Percentiles rank a stretch among this genome's conserved stretches.
These are phyloP conservation scores for Eucalyptus pauciflora DNA, from an alignment of 345 rosid species.

Conservation along the genomic window DNA sequence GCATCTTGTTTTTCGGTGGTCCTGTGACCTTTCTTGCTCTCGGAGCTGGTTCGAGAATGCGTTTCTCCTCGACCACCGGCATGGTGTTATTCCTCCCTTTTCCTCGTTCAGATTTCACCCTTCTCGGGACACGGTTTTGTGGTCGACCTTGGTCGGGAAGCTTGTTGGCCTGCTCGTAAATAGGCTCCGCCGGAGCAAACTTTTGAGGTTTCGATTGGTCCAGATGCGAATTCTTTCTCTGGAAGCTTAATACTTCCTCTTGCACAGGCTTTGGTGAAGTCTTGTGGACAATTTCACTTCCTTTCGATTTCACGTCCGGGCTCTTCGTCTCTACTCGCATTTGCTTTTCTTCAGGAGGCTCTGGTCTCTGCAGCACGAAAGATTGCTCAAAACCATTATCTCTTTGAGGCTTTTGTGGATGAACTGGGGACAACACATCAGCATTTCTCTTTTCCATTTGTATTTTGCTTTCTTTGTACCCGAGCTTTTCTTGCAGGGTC, in stretches of 20 bases:
- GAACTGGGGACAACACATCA: slow-evolving; percentile 7
- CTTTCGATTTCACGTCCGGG: slow-evolving; percentile 17
- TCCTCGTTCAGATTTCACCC: slow-evolving; percentile 1
- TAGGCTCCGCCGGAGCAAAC: slow-evolving; percentile 13
- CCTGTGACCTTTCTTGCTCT: slow-evolving; percentile 12
- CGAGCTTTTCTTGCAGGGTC: slow-evolving; percentile 9
- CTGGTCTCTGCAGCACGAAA: slow-evolving; percentile 1
- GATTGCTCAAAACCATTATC: slow-evolving; percentile 8
- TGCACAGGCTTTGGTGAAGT: neutral
- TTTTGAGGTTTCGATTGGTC: slow-evolving; percentile 17
- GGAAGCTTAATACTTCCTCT: neutral
- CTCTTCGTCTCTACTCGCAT: slow-evolving; percentile 6
- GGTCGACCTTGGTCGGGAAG: neutral
- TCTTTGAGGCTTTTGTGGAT: slow-evolving; percentile 10
- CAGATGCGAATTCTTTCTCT: slow-evolving; percentile 11
- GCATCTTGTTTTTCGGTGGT: slow-evolving; percentile 9
- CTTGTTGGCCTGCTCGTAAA: slow-evolving; percentile 5
- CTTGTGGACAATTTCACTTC: slow-evolving; percentile 6
- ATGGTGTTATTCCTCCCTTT: neutral
- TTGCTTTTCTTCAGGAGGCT: slow-evolving; percentile 9
- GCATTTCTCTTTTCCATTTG: slow-evolving; percentile 13
- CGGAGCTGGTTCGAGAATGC: neutral
- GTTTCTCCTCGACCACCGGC: slow-evolving; percentile 11
- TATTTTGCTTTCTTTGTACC: neutral
- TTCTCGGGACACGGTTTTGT: slow-evolving; percentile 1